A percentile compares a stretch with the other conserved stretches of the same genome.
Conservation (phyloP, 495 filamentous ascomycete genomes). For the Terfezia claveryi region DNA sequence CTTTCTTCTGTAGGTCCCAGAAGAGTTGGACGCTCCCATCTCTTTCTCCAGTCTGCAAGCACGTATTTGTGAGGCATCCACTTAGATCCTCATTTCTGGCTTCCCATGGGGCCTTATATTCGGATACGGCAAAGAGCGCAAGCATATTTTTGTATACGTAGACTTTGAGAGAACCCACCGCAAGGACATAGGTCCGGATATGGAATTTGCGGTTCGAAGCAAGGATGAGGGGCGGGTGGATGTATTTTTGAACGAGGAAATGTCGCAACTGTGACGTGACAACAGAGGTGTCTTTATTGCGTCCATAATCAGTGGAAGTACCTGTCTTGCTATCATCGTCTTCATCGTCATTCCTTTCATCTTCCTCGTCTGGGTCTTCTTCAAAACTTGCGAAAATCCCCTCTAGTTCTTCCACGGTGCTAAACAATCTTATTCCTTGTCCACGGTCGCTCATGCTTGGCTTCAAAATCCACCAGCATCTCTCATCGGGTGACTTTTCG, state of each 20-base stretch:
- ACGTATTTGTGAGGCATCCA: constrained; percentile 81
- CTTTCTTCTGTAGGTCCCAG: constrained; percentile 32
- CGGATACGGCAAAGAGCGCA: constrained; percentile 59
- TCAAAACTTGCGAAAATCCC: constrained; percentile 81
- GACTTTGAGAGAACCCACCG: constrained; percentile 50
- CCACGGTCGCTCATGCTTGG: constrained; percentile 93
- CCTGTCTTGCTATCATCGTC: constrained; percentile 7
- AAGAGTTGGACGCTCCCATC: constrained; percentile 45
- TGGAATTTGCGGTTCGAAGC: constrained; percentile 76
- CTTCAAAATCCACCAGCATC: constrained; percentile 95
- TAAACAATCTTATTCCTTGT: constrained; percentile 78
- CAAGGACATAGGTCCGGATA: constrained; percentile 73
- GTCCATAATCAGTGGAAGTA: not conserved
- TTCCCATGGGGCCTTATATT: constrained; percentile 33
- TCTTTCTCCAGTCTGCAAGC: constrained; percentile 46
- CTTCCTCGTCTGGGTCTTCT: constrained; percentile 33
- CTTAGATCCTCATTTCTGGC: constrained; percentile 26
- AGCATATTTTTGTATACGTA: constrained; percentile 84
- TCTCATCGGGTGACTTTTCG: constrained; percentile 24
- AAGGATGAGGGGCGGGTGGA: constrained; percentile 57
- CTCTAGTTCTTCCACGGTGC: constrained; percentile 53
- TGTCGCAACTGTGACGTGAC: constrained; percentile 78
- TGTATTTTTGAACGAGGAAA: constrained; percentile 91
- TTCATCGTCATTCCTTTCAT: constrained; percentile 22
- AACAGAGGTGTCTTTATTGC: constrained; percentile 23